A percentile compares a stretch with the other conserved stretches of the same genome.
Conservation (phyloP, 2,329 filamentous ascomycete species). For the Fusarium nisikadoi region DNA sequence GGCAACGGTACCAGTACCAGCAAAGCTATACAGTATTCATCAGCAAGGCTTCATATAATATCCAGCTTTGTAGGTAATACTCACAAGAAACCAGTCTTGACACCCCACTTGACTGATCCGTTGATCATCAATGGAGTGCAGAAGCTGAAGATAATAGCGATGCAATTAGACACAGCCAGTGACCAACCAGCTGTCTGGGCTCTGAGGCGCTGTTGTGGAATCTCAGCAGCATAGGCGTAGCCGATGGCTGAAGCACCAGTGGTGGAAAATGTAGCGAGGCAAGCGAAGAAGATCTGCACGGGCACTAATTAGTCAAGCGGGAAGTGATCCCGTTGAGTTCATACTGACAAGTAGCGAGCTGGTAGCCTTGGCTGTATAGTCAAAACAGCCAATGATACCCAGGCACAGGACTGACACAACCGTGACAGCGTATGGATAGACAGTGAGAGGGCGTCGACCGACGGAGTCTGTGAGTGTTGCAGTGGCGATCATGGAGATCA, state of each 20-base stretch:
- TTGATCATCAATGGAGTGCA: background rate
- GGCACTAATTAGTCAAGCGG: background rate
- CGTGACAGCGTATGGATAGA: background rate
- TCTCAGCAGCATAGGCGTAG: background rate
- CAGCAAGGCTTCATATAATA: background rate
- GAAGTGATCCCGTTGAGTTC: fast-evolving
- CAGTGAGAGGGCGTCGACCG: background rate
- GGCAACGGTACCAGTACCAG: background rate
- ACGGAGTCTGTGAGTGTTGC: background rate
- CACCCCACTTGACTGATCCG: background rate
- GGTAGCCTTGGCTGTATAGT: background rate
- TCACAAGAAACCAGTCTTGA: background rate
- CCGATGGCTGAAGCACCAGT: background rate
- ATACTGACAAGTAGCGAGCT: background rate
- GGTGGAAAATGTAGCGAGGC: background rate
- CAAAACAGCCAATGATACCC: background rate
- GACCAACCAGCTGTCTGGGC: background rate
- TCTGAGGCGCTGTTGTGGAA: background rate
- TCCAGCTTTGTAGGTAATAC: fast-evolving
- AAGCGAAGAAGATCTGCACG: background rate
- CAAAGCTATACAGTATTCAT: background rate
- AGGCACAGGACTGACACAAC: background rate
- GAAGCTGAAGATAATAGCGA: background rate
- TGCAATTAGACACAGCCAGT: background rate
- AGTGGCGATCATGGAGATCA: background rate